Evolutionary conservation across 345 rosid species (phyloP).

Genomic region (Eucalyptus pauciflora): DNA sequence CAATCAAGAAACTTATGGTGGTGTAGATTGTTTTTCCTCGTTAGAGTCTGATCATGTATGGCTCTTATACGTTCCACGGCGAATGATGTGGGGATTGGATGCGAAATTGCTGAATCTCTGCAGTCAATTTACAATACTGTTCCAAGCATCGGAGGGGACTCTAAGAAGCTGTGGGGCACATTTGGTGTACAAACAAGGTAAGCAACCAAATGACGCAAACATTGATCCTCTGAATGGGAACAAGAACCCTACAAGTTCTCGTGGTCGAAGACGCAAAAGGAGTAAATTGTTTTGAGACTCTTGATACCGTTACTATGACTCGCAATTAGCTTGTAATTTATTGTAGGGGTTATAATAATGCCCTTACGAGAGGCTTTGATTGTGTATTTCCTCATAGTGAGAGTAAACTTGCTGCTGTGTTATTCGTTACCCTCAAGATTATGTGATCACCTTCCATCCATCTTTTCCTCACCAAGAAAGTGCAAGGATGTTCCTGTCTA

Average conservation of each 20-base stretch:
- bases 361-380: not conserved
- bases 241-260: not conserved
- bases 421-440: not conserved
- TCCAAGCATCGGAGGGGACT: not conserved
- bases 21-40: not conserved
- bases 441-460: not conserved
- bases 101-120: fast-evolving
- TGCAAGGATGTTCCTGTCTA: not conserved
- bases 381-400: not conserved
- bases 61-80: not conserved
- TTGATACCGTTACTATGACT: not conserved
- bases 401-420: no score
- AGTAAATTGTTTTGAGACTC: not conserved
- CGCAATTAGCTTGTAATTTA: not conserved
- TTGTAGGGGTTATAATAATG: not conserved
- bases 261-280: not conserved
- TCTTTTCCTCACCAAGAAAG: not conserved
- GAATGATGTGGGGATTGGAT: not conserved
- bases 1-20: not conserved
- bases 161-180: not conserved
- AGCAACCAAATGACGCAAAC: not conserved
- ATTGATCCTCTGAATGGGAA: not conserved
- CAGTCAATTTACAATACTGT: not conserved
- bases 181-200: not conserved
- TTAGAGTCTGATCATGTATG: not conserved